These are phyloP conservation scores for Naganishia onofrii DNA, from an alignment of 768 basidiomycete genomes.

Conservation along the genomic window DNA sequence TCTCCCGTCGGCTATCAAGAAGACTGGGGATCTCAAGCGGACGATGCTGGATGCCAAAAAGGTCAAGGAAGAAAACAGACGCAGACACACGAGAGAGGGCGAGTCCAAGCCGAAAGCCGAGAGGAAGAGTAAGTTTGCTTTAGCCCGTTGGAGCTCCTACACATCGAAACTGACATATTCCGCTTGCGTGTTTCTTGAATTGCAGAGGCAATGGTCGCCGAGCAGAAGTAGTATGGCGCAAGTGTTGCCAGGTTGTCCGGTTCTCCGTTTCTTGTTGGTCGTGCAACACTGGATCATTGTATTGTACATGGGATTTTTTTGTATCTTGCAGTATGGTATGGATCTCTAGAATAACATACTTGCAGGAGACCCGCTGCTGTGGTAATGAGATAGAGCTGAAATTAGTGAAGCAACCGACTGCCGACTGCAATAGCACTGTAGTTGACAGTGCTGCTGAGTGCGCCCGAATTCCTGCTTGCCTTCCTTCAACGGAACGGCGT, in stretches of 20 bases:
- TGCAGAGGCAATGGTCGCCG: constrained; percentile 66
- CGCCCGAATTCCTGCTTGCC: too few species aligned
- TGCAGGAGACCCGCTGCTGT: too few species aligned
- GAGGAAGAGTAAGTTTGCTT: constrained; percentile 62
- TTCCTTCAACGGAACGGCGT: too few species aligned
- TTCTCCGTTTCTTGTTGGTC: background rate
- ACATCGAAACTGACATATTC: constrained; percentile 27
- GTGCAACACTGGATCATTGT: background rate
- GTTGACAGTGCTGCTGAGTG: too few species aligned
- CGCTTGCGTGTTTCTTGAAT: background rate
- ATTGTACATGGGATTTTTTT: background rate
- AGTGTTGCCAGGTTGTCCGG: background rate
- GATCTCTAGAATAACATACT: background rate
- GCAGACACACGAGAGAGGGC: constrained; percentile 83
- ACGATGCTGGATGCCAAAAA: constrained; percentile 86
- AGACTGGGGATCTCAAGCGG: constrained; percentile 78
- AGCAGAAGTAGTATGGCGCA: constrained; percentile 56
- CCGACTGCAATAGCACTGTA: too few species aligned
- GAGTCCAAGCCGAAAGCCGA: constrained; percentile 85
- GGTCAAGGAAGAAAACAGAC: constrained; percentile 88
- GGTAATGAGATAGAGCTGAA: too few species aligned
- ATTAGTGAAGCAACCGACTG: too few species aligned
- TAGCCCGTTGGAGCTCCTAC: background rate
- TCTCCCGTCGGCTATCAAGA: constrained; percentile 85
- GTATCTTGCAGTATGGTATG: background rate